These are phyloP conservation scores for Leptographium flavum DNA, from an alignment of 2,329 filamentous ascomycete species.

Conservation along the genomic window DNA sequence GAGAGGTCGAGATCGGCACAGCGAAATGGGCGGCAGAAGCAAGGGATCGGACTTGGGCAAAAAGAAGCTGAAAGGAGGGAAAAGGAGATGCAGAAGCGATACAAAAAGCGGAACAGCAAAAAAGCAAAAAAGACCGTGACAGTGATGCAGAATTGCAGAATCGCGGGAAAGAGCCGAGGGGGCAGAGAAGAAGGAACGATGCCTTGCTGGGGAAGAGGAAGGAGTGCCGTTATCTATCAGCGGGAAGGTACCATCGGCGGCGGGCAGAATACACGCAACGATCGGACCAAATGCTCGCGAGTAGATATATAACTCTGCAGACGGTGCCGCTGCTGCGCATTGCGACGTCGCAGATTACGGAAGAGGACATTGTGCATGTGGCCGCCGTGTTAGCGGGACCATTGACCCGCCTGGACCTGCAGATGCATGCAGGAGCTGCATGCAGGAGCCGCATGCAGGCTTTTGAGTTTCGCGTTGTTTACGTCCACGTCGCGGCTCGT, in stretches of 20 bases:
- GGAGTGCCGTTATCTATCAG: conserved; percentile 5
- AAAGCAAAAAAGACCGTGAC: neutral
- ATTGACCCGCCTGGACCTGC: neutral
- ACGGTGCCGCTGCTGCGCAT: too few species aligned
- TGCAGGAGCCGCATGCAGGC: neutral
- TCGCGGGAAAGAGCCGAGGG: neutral
- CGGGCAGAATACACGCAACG: too few species aligned
- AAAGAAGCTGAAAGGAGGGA: neutral
- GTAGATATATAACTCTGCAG: too few species aligned
- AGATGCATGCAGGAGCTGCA: neutral
- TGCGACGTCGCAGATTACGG: neutral
- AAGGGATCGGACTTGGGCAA: too few species aligned
- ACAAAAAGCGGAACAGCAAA: neutral
- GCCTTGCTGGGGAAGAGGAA: neutral
- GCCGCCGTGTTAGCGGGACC: neutral
- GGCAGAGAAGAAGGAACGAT: neutral
- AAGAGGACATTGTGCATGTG: too few species aligned
- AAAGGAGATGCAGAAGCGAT: neutral
- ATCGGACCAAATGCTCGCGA: too few species aligned
- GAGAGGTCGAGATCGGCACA: too few species aligned
- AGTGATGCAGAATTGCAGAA: neutral
- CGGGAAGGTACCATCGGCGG: neutral
- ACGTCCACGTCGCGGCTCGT: too few species aligned
- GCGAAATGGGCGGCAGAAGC: too few species aligned
- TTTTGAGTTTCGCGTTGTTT: neutral